Evolutionary conservation across 2,329 filamentous ascomycete species (phyloP).

Genomic region (Blumeria graminis): DNA sequence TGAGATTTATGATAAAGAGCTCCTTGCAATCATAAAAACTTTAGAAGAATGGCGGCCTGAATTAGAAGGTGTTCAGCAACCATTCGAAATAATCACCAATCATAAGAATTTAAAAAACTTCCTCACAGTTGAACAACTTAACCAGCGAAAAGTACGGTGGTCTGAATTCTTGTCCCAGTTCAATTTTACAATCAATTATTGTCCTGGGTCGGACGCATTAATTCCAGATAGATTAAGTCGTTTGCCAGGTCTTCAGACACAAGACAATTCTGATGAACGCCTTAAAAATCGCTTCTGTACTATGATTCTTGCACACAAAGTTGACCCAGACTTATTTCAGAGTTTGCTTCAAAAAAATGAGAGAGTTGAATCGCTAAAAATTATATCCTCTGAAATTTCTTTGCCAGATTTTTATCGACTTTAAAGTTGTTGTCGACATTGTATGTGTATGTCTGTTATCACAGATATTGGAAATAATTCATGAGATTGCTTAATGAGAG

Average conservation of each 20-base stretch:
- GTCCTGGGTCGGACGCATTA: background rate
- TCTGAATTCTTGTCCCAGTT: background rate
- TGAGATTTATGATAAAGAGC: background rate
- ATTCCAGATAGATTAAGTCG: background rate
- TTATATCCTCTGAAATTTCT: background rate
- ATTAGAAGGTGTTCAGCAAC: background rate
- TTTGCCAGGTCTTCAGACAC: background rate
- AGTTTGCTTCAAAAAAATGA: background rate
- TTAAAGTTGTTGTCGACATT: no score
- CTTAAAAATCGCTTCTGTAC: background rate
- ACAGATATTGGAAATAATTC: no score
- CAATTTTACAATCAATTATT: background rate
- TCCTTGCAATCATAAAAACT: background rate
- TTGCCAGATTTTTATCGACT: no score
- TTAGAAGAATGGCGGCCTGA: background rate
- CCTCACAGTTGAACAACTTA: background rate
- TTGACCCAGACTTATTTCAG: background rate
- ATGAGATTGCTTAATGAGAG: no score
- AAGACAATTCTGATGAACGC: constrained; percentile 1
- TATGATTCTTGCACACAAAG: background rate
- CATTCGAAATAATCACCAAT: background rate
- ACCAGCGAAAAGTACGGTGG: background rate
- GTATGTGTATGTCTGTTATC: no score
- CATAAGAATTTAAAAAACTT: background rate
- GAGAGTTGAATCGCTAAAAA: background rate